Base-by-base conservation (phyloP, 495 filamentous ascomycete species). In the Elasticomyces elasticus region DNA sequence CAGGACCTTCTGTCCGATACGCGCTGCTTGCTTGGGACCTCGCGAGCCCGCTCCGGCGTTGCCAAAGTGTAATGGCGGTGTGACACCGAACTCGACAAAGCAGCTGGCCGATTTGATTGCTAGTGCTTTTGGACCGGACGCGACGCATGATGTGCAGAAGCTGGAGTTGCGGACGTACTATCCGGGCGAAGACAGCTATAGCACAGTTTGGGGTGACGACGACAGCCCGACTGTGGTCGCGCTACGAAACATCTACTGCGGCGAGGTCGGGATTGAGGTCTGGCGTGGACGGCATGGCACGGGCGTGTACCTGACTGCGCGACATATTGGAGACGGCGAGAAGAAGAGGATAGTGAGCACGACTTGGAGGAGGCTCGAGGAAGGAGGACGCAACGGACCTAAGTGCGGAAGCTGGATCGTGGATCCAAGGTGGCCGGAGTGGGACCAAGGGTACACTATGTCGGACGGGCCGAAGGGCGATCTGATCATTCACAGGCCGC, bases 111-210 rank as follows among this genome's bases (percentile, higher is more conserved):
- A 50, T 5, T 50, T 64, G 10, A 42, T 62, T 13, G 44, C 37
- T 5, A 51, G 51, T 15, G 9, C 58, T 46, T 60, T 67, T 13
- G 55, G 57, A 0, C 58, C 60, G 3, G 33, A 49, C 1, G 50
- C 63, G 9, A 17, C 15, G 13, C 55, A 58, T 10, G 5, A 20
- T 3, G 27, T 63, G 40, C 33, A 40, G 42, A 58, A 61, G 24
- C 41, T 67, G 31, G 59, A 66, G 44, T 27, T 64, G 19, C 46
- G 65, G 4, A 55, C 63, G 22, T 63, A 54, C 54, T 67, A 64
- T 40, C 59, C 65, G 0, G 63, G 54, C 11, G 55, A 52, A 13
- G 37, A 51, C 46, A 53, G 55, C 26, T 65, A 67, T 45, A 51
- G 48, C 44, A 51, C 31, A 12, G 59, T 67, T 13, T 67, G 65